A percentile compares a stretch with the other conserved stretches of the same genome.
Evolutionary conservation across 2,329 filamentous ascomycete species (phyloP).

Genomic region (Elsinoe batatas): DNA sequence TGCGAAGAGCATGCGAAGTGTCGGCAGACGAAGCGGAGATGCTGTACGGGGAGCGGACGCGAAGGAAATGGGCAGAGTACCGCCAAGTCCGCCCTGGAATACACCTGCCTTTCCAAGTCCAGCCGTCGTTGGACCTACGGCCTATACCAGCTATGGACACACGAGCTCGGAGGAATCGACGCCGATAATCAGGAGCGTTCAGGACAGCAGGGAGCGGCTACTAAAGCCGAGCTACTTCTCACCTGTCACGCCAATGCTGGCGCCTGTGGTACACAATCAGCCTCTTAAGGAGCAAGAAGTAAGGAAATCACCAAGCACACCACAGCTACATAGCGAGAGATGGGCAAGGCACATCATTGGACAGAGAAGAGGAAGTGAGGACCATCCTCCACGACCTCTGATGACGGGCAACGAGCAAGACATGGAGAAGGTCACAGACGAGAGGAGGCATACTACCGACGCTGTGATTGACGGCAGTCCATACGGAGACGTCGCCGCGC

Average conservation of each 20-base stretch:
- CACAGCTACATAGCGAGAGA: background rate
- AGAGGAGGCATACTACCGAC: slow-evolving; percentile 4
- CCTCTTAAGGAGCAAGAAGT: background rate
- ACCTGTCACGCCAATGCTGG: background rate
- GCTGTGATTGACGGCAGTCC: background rate
- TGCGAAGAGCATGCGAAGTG: background rate
- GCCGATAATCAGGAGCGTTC: background rate
- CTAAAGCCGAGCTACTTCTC: background rate
- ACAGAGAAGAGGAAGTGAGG: background rate
- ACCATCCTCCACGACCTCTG: background rate
- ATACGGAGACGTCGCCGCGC: background rate
- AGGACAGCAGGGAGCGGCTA: background rate
- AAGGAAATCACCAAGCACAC: background rate
- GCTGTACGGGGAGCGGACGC: too few relatives aligned
- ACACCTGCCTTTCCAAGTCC: background rate
- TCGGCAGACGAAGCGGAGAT: background rate
- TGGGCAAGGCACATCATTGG: background rate
- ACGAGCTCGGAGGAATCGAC: background rate
- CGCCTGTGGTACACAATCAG: background rate
- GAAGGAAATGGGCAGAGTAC: background rate
- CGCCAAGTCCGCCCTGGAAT: background rate
- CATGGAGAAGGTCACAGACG: background rate
- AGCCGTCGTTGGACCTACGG: background rate
- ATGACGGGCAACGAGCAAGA: background rate
- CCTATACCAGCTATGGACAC: background rate